A percentile compares a stretch with the other conserved stretches of the same genome.
These are phyloP conservation scores for Acanthamoeba castellanii DNA, from an alignment of 208 protist species.

Conservation along the genomic window DNA sequence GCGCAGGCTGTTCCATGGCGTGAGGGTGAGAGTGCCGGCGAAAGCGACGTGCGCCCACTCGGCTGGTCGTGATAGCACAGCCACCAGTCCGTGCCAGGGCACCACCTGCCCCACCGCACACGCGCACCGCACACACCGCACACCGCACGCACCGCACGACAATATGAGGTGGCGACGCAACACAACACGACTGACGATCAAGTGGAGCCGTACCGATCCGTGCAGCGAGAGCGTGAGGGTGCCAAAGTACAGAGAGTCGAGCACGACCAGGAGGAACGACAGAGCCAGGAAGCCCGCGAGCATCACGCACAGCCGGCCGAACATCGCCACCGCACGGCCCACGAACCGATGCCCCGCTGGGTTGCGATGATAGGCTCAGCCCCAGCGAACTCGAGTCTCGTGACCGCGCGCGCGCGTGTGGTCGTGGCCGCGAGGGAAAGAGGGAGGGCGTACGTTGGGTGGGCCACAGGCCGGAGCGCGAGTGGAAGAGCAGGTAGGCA, in stretches of 20 bases:
- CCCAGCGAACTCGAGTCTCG: not conserved
- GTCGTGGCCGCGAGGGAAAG: not conserved
- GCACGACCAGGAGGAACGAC: not conserved
- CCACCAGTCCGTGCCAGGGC: not conserved
- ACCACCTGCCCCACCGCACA: not conserved
- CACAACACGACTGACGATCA: not conserved
- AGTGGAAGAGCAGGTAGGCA: slow-evolving; percentile 53
- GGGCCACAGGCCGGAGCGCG: not conserved
- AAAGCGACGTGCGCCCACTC: not conserved
- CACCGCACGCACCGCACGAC: not conserved
- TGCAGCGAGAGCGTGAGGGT: not conserved
- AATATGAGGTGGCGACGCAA: not conserved
- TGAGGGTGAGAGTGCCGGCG: not conserved
- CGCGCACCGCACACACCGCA: too few species aligned
- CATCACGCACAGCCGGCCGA: slow-evolving; percentile 9
- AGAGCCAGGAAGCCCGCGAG: not conserved
- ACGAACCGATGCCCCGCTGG: not conserved
- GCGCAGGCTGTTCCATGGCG: slow-evolving; percentile 57
- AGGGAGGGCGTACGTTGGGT: not conserved
- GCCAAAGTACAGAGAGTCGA: slow-evolving; percentile 64
- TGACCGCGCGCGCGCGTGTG: not conserved
- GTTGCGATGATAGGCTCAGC: not conserved
- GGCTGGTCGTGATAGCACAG: not conserved
- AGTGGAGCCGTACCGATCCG: not conserved
- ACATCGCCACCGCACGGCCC: not conserved